Base-by-base conservation (phyloP, 1,284 basidiomycete species). In the Austroboletus niveus region DNA sequence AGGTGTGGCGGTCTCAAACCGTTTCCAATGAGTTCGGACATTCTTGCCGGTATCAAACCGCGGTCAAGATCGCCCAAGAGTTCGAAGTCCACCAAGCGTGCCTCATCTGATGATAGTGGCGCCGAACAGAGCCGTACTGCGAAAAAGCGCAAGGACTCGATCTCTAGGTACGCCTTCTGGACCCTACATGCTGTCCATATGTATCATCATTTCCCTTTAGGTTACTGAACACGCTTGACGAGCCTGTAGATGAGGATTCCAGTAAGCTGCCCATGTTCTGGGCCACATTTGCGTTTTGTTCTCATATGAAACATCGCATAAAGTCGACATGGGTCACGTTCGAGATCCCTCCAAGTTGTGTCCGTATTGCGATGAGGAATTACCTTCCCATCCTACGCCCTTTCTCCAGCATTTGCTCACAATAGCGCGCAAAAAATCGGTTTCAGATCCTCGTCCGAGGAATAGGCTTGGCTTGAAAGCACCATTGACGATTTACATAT, bases 321-420 rank as follows among this genome's bases (percentile, higher is more conserved):
- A 30, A 60, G 61, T 63, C n/a, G 63, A 60, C 4, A 38, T 58
- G 29, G 51, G 54, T n/a, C 55, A 55, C 24, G 35, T 49, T 5
- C 57, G 80, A 74, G 87, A 90, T 57, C 86, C 86, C 8, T 74
- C 73, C 6, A 81, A 75, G 0, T 68, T 91, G 2, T 92, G 89
- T 60, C 88, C 89, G 0, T 92, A 84, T 66, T 92, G 89, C 57
- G 89, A 92, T 59, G 77, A 80, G 32, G 75, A 70, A 0, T 74
- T 90, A 8, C 90, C 89, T 3, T 53, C 72, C 3, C 69, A 75
- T 4, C 85, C 85, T 3, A 87, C 88, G 0, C 78, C 81, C 1
- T 69, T 76, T 29, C 72, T 92, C n/a, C 59, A 62, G 14, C 68
- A 70, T 4, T 73, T 92, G n/a, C 73, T 91, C 6, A 66, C 69